These are phyloP conservation scores for Paecilomyces variotii DNA, from an alignment of 2,329 filamentous ascomycete species.

Conservation along the genomic window DNA sequence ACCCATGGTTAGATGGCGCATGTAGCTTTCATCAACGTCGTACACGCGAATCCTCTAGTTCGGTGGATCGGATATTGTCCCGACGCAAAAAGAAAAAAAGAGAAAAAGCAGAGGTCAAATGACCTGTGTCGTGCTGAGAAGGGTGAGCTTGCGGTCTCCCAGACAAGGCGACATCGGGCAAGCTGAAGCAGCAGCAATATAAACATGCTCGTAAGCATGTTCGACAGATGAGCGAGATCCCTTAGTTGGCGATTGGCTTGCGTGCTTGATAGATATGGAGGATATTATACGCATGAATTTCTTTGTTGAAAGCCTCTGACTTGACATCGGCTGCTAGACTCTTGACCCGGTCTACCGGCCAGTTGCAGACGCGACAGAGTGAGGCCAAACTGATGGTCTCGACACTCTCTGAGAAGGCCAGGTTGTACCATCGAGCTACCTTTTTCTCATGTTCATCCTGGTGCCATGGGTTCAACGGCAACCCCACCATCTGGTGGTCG, in stretches of 20 bases:
- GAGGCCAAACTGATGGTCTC: slow-evolving; percentile 67
- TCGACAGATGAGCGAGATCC: slow-evolving; percentile 1
- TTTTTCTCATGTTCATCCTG: slow-evolving; percentile 56
- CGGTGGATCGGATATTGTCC: neutral
- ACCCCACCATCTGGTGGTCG: slow-evolving; percentile 57
- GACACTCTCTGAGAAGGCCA: slow-evolving; percentile 65
- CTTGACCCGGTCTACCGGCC: slow-evolving; percentile 55
- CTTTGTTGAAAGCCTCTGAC: slow-evolving; percentile 60
- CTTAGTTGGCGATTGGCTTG: slow-evolving; percentile 21
- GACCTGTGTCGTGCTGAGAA: neutral
- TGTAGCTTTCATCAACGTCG: neutral
- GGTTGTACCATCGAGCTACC: slow-evolving; percentile 75
- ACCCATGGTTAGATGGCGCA: neutral
- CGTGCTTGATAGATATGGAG: slow-evolving; percentile 38
- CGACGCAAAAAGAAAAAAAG: neutral
- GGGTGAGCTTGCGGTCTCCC: neutral
- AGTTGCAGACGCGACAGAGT: slow-evolving; percentile 57
- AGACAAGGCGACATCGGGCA: no score
- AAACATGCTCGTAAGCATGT: neutral
- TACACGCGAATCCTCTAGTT: neutral
- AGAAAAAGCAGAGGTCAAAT: neutral
- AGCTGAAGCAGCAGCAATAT: neutral
- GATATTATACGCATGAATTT: slow-evolving; percentile 61
- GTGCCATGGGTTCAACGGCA: slow-evolving; percentile 70
- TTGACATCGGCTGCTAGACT: slow-evolving; percentile 56